Percentiles rank a stretch among this genome's conserved stretches.
These are phyloP conservation scores for Arabis alpina DNA, from an alignment of 345 rosid species.

Conservation along the genomic window DNA sequence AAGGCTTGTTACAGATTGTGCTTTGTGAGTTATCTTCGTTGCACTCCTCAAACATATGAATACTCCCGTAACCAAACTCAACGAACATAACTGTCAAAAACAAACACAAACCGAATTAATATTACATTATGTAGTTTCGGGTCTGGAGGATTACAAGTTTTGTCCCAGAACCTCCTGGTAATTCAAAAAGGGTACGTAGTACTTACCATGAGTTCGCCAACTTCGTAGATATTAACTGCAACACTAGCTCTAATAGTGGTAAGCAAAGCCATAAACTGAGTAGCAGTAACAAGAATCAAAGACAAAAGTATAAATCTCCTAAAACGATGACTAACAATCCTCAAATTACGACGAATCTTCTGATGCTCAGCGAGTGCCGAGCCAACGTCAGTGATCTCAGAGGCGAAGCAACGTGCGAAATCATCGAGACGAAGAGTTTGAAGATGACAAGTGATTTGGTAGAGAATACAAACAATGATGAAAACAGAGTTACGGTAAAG, in stretches of 20 bases:
- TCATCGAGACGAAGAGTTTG: conserved; percentile 76
- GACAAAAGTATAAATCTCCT: conserved; percentile 66
- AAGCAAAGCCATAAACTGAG: conserved; percentile 72
- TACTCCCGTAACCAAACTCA: conserved; percentile 76
- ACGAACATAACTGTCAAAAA: conserved; percentile 67
- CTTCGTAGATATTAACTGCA: conserved; percentile 69
- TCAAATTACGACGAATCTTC: conserved; percentile 63
- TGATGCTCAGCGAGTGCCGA: conserved; percentile 69
- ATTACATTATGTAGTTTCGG: too few species aligned
- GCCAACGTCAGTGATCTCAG: conserved; percentile 67
- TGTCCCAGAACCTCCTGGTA: too few species aligned
- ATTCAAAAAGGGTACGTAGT: too few species aligned
- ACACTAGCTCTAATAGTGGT: conserved; percentile 60
- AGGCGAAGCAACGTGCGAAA: conserved; percentile 70
- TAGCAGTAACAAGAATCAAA: conserved; percentile 70
- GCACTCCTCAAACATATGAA: conserved; percentile 91
- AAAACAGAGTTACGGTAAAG: conserved; percentile 73
- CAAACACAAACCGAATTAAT: neutral
- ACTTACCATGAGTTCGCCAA: conserved; percentile 73
- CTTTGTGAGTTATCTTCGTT: conserved; percentile 87
- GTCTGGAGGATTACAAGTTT: too few species aligned
- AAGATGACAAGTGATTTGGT: conserved; percentile 67
- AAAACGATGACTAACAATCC: conserved; percentile 87
- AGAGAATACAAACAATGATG: conserved; percentile 73
- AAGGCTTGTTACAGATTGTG: conserved; percentile 79